A percentile compares a stretch with the other conserved stretches of the same genome.
phyloP scores from a whole-genome alignment of 2,329 filamentous ascomycete genomes.

The Xylogone sp. region DNA sequence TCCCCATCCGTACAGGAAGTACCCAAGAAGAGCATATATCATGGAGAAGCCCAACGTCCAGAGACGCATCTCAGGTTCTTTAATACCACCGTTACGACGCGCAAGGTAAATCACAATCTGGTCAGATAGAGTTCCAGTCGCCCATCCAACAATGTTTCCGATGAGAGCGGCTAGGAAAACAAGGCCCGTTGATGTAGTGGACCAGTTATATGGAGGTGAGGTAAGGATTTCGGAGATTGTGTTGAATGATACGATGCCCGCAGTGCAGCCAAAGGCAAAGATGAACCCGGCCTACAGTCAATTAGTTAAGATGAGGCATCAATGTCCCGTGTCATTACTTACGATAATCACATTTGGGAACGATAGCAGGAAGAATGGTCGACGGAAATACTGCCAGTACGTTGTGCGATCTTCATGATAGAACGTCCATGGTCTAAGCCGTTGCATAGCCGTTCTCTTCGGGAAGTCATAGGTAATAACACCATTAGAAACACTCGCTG shows the following conservation, averaged over 20 bases:
- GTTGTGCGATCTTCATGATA: conserved; percentile 32
- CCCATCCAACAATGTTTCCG: conserved; percentile 33
- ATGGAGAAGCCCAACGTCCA: conserved; percentile 30
- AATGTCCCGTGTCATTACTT: background rate
- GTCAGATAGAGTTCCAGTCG: conserved; percentile 27
- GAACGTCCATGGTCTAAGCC: conserved; percentile 18
- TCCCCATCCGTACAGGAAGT: conserved; percentile 36
- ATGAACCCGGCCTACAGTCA: conserved; percentile 30
- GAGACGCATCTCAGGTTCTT: conserved; percentile 35
- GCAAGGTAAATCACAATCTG: conserved; percentile 29
- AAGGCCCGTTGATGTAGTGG: conserved; percentile 11
- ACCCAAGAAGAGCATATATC: conserved; percentile 30
- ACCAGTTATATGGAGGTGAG: conserved; percentile 7
- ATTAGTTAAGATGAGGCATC: background rate
- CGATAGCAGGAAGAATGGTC: conserved; percentile 34
- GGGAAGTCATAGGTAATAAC: conserved; percentile 8
- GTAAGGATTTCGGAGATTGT: conserved; percentile 28
- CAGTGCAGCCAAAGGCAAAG: conserved; percentile 37
- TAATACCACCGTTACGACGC: conserved; percentile 30
- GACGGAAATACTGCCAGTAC: conserved; percentile 34
- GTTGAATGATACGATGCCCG: conserved; percentile 35
- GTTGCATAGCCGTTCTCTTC: conserved; percentile 15
- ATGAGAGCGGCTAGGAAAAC: conserved; percentile 31
- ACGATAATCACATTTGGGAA: conserved; percentile 33
- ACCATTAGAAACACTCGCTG: background rate